phyloP scores from a whole-genome alignment of 2,329 filamentous ascomycete genomes.

The Pseudocercospora cruenta region DNA sequence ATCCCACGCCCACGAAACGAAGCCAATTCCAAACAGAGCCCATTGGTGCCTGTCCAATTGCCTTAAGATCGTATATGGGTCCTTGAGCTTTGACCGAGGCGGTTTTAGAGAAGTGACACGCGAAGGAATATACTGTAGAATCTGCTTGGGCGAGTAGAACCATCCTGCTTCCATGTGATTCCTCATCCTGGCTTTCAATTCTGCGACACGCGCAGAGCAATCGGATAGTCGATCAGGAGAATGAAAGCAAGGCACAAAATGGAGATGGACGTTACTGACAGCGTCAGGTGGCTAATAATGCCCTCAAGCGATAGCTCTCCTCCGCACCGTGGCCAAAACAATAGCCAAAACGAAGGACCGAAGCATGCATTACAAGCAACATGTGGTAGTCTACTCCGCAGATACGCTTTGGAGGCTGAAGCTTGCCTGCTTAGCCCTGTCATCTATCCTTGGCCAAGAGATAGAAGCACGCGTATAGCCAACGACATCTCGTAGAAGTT shows the following conservation, averaged over 20 bases:
- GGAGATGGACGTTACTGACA: neutral
- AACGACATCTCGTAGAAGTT: neutral
- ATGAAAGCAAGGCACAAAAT: neutral
- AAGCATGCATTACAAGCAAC: neutral
- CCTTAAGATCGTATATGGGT: slow-evolving; percentile 33
- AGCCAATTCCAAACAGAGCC: slow-evolving; percentile 36
- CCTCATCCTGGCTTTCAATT: slow-evolving; percentile 18
- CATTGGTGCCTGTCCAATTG: slow-evolving; percentile 39
- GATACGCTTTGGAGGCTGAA: slow-evolving; percentile 8
- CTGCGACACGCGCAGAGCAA: neutral
- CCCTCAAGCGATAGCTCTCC: neutral
- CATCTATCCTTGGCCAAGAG: neutral
- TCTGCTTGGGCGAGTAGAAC: slow-evolving; percentile 31
- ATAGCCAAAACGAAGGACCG: neutral
- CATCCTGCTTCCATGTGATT: slow-evolving; percentile 29
- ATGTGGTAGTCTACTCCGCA: neutral
- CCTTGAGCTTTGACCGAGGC: slow-evolving; percentile 30
- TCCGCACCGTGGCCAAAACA: neutral
- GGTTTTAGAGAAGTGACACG: slow-evolving; percentile 26
- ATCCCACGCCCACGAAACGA: slow-evolving; percentile 59
- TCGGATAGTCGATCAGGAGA: no score
- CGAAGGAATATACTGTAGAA: slow-evolving; percentile 25
- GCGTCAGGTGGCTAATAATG: neutral
- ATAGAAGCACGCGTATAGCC: neutral
- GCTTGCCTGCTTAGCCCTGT: slow-evolving; percentile 6